Conservation (phyloP, 1,284 basidiomycete genomes). For the Apiotrichum laibachii region DNA sequence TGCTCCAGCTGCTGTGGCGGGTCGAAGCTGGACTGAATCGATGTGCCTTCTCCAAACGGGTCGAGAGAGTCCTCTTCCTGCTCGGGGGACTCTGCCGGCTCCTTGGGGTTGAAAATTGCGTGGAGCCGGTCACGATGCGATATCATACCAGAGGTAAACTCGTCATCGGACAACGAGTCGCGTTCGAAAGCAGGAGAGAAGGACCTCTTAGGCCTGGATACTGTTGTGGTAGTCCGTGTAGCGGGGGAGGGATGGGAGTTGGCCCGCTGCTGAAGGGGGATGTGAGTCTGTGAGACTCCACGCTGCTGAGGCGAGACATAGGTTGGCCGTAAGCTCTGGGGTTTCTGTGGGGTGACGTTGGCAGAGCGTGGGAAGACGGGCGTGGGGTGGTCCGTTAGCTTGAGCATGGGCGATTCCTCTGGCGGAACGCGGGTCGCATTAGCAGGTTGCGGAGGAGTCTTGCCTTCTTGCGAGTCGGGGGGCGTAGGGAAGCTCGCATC, state of each 20-base stretch:
- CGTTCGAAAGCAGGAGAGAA: not conserved
- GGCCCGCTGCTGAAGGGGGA: no score
- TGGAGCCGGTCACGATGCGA: not conserved
- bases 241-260: not conserved
- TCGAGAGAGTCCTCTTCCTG: not conserved
- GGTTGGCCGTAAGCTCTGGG: no score
- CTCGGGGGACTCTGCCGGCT: not conserved
- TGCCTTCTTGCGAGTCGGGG: not conserved
- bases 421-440: not conserved
- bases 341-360: not conserved
- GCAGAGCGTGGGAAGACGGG: not conserved
- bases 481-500: slow-evolving; percentile 3
- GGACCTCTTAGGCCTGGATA: not conserved
- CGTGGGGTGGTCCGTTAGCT: not conserved
- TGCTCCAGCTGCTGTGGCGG: no score
- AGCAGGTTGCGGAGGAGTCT: not conserved
- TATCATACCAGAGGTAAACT: not conserved
- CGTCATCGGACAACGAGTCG: not conserved
- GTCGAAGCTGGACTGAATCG: no score
- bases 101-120: not conserved
- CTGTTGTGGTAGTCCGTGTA: not conserved
- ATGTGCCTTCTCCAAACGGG: not conserved
- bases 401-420: not conserved
- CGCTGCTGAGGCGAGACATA: no score
- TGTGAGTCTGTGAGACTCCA: no score